Conservation (phyloP, 2,329 filamentous ascomycete genomes). For the Nothopassalora personata region DNA sequence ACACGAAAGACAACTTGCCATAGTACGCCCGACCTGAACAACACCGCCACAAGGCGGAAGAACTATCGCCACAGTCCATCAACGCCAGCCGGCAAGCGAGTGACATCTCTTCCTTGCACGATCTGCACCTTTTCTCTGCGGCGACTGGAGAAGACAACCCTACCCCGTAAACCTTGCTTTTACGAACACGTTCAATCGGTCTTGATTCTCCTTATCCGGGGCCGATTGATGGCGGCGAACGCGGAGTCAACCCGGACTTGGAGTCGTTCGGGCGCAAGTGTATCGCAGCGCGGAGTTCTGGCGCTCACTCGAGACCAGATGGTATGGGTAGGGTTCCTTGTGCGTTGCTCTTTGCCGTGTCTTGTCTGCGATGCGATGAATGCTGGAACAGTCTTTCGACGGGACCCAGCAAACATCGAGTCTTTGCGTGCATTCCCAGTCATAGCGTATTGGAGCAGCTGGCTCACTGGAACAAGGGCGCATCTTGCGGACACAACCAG, state of each 20-base stretch:
- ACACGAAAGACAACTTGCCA: not conserved
- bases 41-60: not conserved
- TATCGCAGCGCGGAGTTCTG: not conserved
- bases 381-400: not conserved
- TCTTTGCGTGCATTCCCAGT: not conserved
- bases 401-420: too few relatives aligned
- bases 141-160: not conserved
- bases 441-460: not conserved
- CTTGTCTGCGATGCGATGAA: not conserved
- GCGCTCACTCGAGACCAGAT: not conserved
- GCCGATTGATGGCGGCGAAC: not conserved
- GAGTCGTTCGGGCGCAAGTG: not conserved
- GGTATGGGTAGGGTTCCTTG: not conserved
- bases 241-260: not conserved
- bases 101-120: not conserved
- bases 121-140: not conserved
- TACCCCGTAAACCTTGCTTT: not conserved
- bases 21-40: not conserved
- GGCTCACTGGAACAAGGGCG: not conserved
- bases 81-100: not conserved
- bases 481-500: not conserved
- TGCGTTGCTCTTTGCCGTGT: not conserved
- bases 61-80: not conserved
- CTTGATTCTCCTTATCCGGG: not conserved
- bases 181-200: not conserved